Evolutionary conservation across 441 rosid genomes (phyloP).

Genomic region (Macaranga tanarius): DNA sequence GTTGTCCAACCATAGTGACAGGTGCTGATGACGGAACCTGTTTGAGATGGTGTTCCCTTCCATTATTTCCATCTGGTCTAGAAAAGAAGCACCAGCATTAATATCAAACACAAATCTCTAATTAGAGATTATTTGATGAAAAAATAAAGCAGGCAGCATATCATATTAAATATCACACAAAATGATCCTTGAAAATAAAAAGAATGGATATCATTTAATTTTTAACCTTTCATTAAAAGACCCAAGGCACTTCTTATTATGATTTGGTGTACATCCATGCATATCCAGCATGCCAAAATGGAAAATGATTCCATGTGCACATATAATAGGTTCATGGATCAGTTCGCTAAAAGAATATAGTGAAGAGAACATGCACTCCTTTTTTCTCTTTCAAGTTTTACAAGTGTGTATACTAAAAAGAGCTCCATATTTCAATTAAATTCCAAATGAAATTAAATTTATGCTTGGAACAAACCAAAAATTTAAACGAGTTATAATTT

Average conservation of each 20-base stretch:
- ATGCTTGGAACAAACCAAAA: too few species aligned
- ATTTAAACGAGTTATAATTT: too few species aligned
- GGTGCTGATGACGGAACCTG: constrained; percentile 29
- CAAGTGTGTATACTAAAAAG: too few species aligned
- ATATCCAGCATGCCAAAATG: background rate
- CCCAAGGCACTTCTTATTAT: background rate
- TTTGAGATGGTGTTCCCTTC: constrained; percentile 34
- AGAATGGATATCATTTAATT: background rate
- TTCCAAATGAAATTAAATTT: too few species aligned
- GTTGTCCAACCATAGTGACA: constrained; percentile 31
- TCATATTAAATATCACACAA: background rate
- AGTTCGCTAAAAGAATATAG: background rate
- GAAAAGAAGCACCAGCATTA: constrained; percentile 24
- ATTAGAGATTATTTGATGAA: background rate
- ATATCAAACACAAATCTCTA: background rate
- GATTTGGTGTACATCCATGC: background rate
- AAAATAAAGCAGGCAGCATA: background rate
- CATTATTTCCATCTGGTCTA: constrained; percentile 42
- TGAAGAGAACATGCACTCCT: background rate
- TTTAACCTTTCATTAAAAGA: background rate
- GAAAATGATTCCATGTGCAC: background rate
- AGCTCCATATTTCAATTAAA: too few species aligned
- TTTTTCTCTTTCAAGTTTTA: too few species aligned
- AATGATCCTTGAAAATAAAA: background rate
- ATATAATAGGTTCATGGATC: background rate